Evolutionary conservation across 805 yeast species (phyloP), one percentile per base, ranked within the genome.

Genomic region (Barnettozyma siamensis): DNA sequence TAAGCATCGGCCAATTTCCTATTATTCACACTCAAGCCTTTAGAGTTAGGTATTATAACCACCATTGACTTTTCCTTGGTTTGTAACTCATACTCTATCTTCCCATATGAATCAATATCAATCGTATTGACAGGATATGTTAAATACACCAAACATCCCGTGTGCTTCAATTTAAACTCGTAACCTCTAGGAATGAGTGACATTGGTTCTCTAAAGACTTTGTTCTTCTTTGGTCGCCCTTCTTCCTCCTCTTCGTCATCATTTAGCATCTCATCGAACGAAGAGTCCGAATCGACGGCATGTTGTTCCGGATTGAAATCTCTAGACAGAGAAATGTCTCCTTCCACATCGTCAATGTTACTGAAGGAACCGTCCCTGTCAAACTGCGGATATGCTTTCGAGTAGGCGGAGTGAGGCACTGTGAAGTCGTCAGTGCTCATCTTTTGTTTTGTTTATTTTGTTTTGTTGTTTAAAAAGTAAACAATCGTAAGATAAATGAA

Each of bases 1-100:
- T 54, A 54, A 0, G 57, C 59, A 40, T 54, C 59, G 1, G 59
- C 57, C 2, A 54, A 35, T 36, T 54, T 54, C 40, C 49, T 40
- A 24, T 54, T 54, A 38, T 54, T 53, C 2, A 44, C 38, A 31
- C 57, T 47, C 5, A 54, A 38, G 1, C 56, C 57, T 16, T 47
- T 41, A 1, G 59, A 54, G 42, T 54, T 54, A 5, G 59, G 59
- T 12, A 54, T 33, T 5, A 53, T 46, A 4, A 54, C 46, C 15
- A 54, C 49, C 57, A 54, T 54, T n/a, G 56, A 46, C 24, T 48
- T 45, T 28, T 53, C 54, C 33, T 50, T 54, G 21, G 57, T 53
- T 8, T 44, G 37, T 15, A 53, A 39, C 37, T 51, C 55, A 33
- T 53, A 51, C 16, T 49, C 57, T 4, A 54, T 47, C 19, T 46